Percentiles rank a stretch among this genome's conserved stretches.
Evolutionary conservation across 306 rosid genomes (phyloP).

Genomic region (Cicer arietinum): DNA sequence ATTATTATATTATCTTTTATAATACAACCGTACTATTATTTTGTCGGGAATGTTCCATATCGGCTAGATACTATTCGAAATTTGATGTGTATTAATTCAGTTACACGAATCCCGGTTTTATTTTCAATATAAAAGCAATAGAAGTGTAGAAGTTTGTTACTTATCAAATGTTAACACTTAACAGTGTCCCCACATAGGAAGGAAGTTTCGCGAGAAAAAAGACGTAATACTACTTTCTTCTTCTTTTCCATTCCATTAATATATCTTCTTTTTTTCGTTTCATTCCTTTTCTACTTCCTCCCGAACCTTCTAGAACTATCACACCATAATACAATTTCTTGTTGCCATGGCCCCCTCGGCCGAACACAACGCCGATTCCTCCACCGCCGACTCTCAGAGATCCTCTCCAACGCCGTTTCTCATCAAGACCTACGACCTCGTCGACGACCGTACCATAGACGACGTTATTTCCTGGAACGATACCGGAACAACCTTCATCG

Average conservation of each 20-base stretch:
- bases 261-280: neutral
- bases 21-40: too few species aligned
- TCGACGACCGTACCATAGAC: conserved; percentile 67
- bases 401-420: conserved; percentile 77
- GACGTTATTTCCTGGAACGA: conserved; percentile 90
- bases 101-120: too few species aligned
- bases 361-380: conserved; percentile 48
- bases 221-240: neutral
- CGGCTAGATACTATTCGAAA: too few species aligned
- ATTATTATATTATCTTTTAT: too few species aligned
- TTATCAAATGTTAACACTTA: neutral
- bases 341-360: conserved; percentile 57
- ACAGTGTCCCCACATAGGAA: conserved; percentile 1
- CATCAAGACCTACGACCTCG: conserved; percentile 76
- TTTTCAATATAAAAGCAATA: neutral
- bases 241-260: neutral
- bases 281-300: conserved; percentile 30
- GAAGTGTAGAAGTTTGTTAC: conserved; percentile 33
- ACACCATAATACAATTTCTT: neutral
- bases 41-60: too few species aligned
- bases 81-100: too few species aligned
- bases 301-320: conserved; percentile 76
- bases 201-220: conserved; percentile 43
- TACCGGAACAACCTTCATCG: conserved; percentile 86
- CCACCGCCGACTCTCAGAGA: conserved; percentile 53